Evolutionary conservation across 345 rosid genomes (phyloP), one percentile per base, ranked within the genome.

Genomic region (Eutrema heterophyllum): DNA sequence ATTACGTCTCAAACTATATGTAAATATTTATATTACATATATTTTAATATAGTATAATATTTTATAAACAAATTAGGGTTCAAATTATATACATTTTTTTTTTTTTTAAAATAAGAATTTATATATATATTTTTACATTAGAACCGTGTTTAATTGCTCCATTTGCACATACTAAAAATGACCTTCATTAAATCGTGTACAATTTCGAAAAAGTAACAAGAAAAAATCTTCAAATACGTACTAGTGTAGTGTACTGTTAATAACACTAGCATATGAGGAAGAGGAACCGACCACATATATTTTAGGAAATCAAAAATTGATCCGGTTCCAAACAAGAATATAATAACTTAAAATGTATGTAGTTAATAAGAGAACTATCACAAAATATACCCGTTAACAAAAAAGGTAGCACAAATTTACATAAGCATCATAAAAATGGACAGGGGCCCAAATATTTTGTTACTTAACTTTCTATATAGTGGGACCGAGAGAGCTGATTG

Each of bases 401-500:
- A 30, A 30, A 30, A 5, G 5, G 6, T 30, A 5, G 33, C 33
- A 5, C 33, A 30, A 30, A 30, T 4, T 30, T 30, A 30, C 33
- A 4, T 5, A 2, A 29, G 4, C 32, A 29, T 29, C 32, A 29
- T 4, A 30, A 43, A 63, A 62, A 13, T 16, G 44, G 16, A 30
- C 0, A 30, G 10, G 9, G 9, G 6, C 9, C 38, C 38, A 30
- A 43, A 44, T 45, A 33, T 8, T 7, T 9, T 12, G 32, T 12
- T 7, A 16, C 49, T 40, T 12, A 27, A 35, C 16, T 1, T 39
- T 53, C 4, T 26, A 38, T 46, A 30, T 21, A 49, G 33, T 50
- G 7, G 68, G 68, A 40, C 75, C 68, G 12, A 50, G 54, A 56
- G 30, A 67, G 62, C 15, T 75, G 78, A 75, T 51, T 57, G 68